Evolutionary conservation across 306 rosid genomes (phyloP).

Genomic region (Fragaria ananassa): DNA sequence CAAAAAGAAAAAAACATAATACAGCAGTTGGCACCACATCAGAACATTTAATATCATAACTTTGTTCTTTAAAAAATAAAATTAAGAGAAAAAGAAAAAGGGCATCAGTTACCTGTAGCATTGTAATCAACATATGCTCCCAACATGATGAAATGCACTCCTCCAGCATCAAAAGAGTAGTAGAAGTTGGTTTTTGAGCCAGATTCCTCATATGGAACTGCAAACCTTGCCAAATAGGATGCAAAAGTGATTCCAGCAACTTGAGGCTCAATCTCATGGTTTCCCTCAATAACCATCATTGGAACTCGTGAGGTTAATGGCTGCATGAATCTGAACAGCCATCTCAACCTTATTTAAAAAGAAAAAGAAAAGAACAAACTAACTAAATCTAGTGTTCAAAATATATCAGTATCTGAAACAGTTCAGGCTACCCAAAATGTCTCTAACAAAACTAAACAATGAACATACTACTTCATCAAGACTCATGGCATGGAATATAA

Average conservation of each 20-base stretch:
- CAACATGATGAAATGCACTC: constrained; percentile 81
- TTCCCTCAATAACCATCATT: constrained; percentile 83
- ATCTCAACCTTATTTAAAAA: not conserved
- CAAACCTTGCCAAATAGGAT: constrained; percentile 49
- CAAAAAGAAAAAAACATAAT: not conserved
- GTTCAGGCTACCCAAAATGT: constrained; percentile 1
- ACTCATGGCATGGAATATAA: not conserved
- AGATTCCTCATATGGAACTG: constrained; percentile 70
- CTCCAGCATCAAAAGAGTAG: constrained; percentile 83
- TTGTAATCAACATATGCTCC: constrained; percentile 90
- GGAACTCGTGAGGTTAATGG: constrained; percentile 70
- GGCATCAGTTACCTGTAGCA: constrained; percentile 15
- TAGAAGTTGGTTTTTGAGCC: constrained; percentile 74
- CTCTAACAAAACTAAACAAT: not conserved
- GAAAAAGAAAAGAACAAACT: not conserved
- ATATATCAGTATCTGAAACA: not conserved
- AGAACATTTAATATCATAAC: not conserved
- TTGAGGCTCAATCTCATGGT: constrained; percentile 97
- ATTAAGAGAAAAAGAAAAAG: not conserved
- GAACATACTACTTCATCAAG: not conserved
- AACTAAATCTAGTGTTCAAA: not conserved
- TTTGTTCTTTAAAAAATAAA: not conserved
- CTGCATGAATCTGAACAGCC: constrained; percentile 74
- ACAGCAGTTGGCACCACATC: not conserved
- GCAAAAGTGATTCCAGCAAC: constrained; percentile 60